These are phyloP conservation scores for Saccharomycopsis crataegensis DNA, from an alignment of 1,139 yeast genomes.

Conservation along the genomic window DNA sequence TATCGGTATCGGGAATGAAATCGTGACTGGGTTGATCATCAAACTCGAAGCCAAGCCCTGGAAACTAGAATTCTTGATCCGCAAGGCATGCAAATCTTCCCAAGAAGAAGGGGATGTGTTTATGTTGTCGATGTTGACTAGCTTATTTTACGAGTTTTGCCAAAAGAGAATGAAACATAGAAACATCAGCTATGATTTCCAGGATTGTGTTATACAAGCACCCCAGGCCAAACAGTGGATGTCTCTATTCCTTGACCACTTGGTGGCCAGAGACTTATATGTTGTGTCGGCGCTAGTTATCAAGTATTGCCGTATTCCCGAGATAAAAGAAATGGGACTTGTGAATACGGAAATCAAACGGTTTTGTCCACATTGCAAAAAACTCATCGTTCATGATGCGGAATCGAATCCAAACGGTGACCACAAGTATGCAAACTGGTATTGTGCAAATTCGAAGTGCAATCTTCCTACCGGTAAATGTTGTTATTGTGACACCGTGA, in stretches of 20 bases:
- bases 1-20: neutral
- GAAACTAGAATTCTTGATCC: conserved; percentile 15
- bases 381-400: conserved; percentile 48
- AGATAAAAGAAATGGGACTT: conserved; percentile 40
- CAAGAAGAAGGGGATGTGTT: conserved; percentile 15
- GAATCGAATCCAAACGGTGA: conserved; percentile 21
- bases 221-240: conserved; percentile 41
- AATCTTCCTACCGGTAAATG: conserved; percentile 56
- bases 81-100: conserved; percentile 11
- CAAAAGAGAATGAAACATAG: conserved; percentile 2
- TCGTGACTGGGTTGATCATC: neutral
- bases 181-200: conserved; percentile 9
- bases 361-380: conserved; percentile 62
- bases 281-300: conserved; percentile 52
- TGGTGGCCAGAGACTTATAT: conserved; percentile 48
- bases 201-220: conserved; percentile 3
- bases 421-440: conserved; percentile 46
- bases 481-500: conserved; percentile 72
- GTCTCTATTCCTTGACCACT: conserved; percentile 47
- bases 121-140: conserved; percentile 11
- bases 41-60: conserved; percentile 12
- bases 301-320: conserved; percentile 37
- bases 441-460: conserved; percentile 58
- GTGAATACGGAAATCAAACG: conserved; percentile 53
- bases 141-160: conserved; percentile 15